Evolutionary conservation across 2,329 filamentous ascomycete species (phyloP).

Genomic region (Sporothrix brunneoviolacea): DNA sequence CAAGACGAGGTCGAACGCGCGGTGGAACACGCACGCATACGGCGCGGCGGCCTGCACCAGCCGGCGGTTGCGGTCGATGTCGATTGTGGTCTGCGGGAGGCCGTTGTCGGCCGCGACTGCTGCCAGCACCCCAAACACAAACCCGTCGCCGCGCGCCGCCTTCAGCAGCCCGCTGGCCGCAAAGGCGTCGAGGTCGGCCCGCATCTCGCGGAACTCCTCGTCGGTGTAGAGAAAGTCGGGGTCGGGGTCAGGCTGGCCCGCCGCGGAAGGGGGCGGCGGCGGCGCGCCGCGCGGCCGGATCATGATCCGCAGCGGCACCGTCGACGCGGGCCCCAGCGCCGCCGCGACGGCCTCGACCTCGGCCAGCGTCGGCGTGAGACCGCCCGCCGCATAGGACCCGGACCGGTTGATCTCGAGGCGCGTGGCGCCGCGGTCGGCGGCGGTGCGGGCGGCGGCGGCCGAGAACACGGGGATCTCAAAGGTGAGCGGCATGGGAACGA

Average conservation of each 20-base stretch:
- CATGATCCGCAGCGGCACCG: slow-evolving; percentile 45
- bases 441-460: slow-evolving; percentile 31
- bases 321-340: slow-evolving; percentile 8
- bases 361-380: slow-evolving; percentile 41
- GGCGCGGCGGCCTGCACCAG: slow-evolving; percentile 38
- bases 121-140: slow-evolving; percentile 47
- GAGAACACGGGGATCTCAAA: slow-evolving; percentile 52
- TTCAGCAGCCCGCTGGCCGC: slow-evolving; percentile 32
- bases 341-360: slow-evolving; percentile 30
- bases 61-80: slow-evolving; percentile 32
- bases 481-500: background rate
- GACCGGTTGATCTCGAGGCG: slow-evolving; percentile 49
- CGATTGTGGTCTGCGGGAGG: slow-evolving; percentile 28
- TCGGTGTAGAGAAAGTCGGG: slow-evolving; percentile 44
- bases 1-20: slow-evolving; percentile 47
- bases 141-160: slow-evolving; percentile 42
- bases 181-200: slow-evolving; percentile 31
- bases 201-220: slow-evolving; percentile 40
- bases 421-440: slow-evolving; percentile 37
- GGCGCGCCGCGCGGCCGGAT: slow-evolving; percentile 44
- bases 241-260: slow-evolving; percentile 1
- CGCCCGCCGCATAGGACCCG: slow-evolving; percentile 44
- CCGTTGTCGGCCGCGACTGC: background rate
- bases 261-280: slow-evolving; percentile 19
- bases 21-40: slow-evolving; percentile 45